Percentiles rank a stretch among this genome's conserved stretches.
phyloP scores from a whole-genome alignment of 2,329 filamentous ascomycete genomes.

The Alternaria atra region DNA sequence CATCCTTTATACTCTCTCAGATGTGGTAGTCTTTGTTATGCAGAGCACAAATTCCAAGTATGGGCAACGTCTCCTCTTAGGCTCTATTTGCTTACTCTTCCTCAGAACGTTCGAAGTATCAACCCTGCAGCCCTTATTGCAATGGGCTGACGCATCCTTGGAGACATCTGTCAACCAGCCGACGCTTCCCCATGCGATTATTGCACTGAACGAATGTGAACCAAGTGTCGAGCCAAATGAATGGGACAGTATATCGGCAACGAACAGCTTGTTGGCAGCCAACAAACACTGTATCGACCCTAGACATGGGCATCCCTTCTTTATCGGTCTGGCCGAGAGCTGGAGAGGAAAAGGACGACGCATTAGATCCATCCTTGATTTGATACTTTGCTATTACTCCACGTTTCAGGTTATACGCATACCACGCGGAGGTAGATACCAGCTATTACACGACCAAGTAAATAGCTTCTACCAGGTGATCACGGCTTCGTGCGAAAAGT shows the following conservation, averaged over 20 bases:
- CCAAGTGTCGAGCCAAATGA: conserved; percentile 26
- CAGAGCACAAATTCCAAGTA: background rate
- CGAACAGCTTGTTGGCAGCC: conserved; percentile 47
- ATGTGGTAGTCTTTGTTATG: conserved; percentile 55
- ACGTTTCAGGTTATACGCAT: conserved; percentile 59
- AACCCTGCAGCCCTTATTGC: conserved; percentile 13
- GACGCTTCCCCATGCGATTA: conserved; percentile 63
- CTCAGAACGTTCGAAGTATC: conserved; percentile 15
- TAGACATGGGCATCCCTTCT: background rate
- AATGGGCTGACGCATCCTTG: conserved; percentile 19
- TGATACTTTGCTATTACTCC: conserved; percentile 58
- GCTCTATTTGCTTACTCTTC: background rate
- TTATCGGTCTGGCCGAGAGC: conserved; percentile 5
- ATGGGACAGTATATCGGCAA: conserved; percentile 57
- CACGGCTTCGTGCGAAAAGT: conserved; percentile 45
- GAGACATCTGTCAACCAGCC: conserved; percentile 60
- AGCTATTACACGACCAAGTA: conserved; percentile 61
- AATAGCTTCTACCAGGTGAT: conserved; percentile 58
- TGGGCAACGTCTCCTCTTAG: background rate
- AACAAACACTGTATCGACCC: background rate
- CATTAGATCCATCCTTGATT: conserved; percentile 21
- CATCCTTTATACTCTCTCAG: conserved; percentile 56
- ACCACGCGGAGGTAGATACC: conserved; percentile 56
- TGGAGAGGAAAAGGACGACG: conserved; percentile 18
- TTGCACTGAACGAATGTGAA: conserved; percentile 57